Conservation (phyloP, 768 basidiomycete species). For the Chalciporus chontae region DNA sequence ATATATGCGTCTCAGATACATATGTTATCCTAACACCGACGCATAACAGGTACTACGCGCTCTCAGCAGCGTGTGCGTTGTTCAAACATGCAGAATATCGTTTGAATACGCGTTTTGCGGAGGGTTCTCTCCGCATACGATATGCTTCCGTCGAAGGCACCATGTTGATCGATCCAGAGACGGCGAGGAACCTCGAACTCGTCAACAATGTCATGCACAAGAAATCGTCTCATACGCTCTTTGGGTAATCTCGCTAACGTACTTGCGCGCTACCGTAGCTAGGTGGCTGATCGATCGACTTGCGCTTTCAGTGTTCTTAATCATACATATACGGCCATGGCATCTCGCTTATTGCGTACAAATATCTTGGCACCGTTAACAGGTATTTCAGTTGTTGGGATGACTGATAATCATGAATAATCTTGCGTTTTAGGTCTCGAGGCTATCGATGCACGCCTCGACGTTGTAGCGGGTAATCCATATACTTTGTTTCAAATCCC, state of each 20-base stretch:
- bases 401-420: background rate
- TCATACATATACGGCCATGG: conserved; percentile 90
- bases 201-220: conserved; percentile 69
- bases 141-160: conserved; percentile 85
- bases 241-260: conserved; percentile 49
- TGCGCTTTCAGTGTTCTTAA: conserved; percentile 55
- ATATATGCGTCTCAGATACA: conserved; percentile 32
- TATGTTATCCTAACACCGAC: conserved; percentile 6
- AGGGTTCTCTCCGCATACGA: conserved; percentile 66
- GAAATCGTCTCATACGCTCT: conserved; percentile 71
- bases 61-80: conserved; percentile 81
- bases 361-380: conserved; percentile 83
- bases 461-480: conserved; percentile 73
- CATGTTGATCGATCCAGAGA: conserved; percentile 92
- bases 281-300: background rate
- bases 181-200: conserved; percentile 84
- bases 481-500: background rate
- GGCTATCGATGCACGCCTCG: conserved; percentile 76
- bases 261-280: no score
- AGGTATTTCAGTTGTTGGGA: conserved; percentile 34
- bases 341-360: conserved; percentile 68
- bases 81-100: conserved; percentile 80
- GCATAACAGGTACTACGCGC: conserved; percentile 71
- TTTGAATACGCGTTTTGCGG: conserved; percentile 67
- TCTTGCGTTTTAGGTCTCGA: conserved; percentile 24